These are phyloP conservation scores for Sporisorium reilianum DNA, from an alignment of 1,284 basidiomycete genomes.

Conservation along the genomic window DNA sequence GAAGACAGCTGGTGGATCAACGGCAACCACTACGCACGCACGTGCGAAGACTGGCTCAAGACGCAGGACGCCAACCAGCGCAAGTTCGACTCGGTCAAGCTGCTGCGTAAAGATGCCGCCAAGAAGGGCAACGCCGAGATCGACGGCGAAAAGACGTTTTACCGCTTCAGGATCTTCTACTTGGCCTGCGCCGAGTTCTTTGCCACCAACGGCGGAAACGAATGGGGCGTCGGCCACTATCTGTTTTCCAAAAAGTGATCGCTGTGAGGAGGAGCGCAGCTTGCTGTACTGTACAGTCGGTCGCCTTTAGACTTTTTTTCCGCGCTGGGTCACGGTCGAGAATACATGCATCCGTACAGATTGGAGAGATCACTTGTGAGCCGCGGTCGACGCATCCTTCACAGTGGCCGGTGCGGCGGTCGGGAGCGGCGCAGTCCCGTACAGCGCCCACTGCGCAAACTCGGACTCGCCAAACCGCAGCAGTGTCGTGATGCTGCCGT, in stretches of 20 bases:
- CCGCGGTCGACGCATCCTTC: neutral
- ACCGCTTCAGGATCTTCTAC: slow-evolving; percentile 80
- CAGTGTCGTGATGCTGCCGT: slow-evolving; percentile 88
- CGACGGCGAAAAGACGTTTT: slow-evolving; percentile 77
- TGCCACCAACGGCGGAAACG: slow-evolving; percentile 76
- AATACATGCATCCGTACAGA: neutral
- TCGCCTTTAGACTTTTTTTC: neutral
- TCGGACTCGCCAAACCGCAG: slow-evolving; percentile 87
- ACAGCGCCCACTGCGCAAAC: slow-evolving; percentile 78
- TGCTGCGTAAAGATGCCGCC: slow-evolving; percentile 45
- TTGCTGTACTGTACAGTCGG: too few relatives aligned
- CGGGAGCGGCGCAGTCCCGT: slow-evolving; percentile 8
- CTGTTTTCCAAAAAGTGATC: slow-evolving; percentile 69
- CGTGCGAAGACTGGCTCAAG: slow-evolving; percentile 79
- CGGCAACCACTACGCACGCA: slow-evolving; percentile 78
- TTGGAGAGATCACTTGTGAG: neutral
- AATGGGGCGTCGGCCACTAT: slow-evolving; percentile 76
- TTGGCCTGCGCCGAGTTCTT: slow-evolving; percentile 82
- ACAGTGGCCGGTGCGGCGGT: neutral
- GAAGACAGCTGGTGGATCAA: slow-evolving; percentile 73
- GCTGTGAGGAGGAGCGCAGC: too few relatives aligned
- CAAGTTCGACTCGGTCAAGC: slow-evolving; percentile 32
- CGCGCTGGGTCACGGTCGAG: neutral
- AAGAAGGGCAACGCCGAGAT: slow-evolving; percentile 64
- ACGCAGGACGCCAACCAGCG: slow-evolving; percentile 77